Base-by-base conservation (phyloP, 2,329 filamentous ascomycete species). In the Hymenoscyphus scutula region DNA sequence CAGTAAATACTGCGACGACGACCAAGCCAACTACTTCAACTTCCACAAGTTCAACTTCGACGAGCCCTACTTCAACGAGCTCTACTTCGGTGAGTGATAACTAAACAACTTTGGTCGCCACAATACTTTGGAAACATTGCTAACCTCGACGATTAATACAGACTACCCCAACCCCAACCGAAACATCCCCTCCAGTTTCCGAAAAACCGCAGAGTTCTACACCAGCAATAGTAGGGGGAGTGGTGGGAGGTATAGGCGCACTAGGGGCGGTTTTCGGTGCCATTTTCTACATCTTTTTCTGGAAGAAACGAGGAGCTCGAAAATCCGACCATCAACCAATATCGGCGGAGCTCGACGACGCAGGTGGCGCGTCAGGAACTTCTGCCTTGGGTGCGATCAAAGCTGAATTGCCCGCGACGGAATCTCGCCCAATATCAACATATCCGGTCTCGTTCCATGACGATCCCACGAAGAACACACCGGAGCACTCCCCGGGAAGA, bases 161-260 rank as follows among this genome's bases (percentile, higher is more conserved):
- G 55, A 45, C 10, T 17, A 54, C 32, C 8, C 7, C 55, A 10
- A 17, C 19, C n/a, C 23, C 55, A n/a, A 41, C 55, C 34, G 55
- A 23, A 27, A 32, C 27, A 51, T 51, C 45, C 19, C 45, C 45
- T 13, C 45, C 45, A 25, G 4, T 51, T 51, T 51, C 53, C 30
- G 27, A 56, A n/a, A 56, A 32, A 37, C 34, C 55, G n/a, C 32
- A 57, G 19, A 57, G 23, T 5, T 15, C n/a, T 38, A 57, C 55
- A 19, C n/a, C n/a, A 7, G 55, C 55, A 5, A 57, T 57, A 38
- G 34, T 57, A 23, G 55, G 55, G 7, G 55, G 55, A 25, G 55
- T 57, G 2, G 55, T 41, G 3, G 55, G 55, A 23, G 55, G 55
- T 11, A 5, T 57, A 57, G 55, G 55, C 29, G 55, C 19, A 5